Percentiles rank a stretch among this genome's conserved stretches.
Evolutionary conservation across 192 early-diverging fungal genomes (phyloP).

Genomic region (Gonapodya prolifera): DNA sequence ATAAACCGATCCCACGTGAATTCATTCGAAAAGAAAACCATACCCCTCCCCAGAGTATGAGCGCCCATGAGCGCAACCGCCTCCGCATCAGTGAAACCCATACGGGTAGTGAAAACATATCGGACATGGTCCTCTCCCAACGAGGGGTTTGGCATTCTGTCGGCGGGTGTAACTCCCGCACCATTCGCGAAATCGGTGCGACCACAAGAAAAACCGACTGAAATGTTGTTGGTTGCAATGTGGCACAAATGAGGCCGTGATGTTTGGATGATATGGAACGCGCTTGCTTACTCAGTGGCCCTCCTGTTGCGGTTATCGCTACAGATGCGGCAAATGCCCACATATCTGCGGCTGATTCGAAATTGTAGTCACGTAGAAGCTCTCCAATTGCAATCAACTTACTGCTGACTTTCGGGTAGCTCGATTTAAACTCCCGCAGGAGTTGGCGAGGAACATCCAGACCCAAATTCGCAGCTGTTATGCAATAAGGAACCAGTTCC

Average conservation of each 20-base stretch:
- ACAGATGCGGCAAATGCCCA: not conserved
- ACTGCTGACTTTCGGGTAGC: too few relatives aligned
- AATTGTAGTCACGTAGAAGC: too few relatives aligned
- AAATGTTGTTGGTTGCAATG: too few relatives aligned
- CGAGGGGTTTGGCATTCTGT: slow-evolving; percentile 52
- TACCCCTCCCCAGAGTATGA: slow-evolving; percentile 49
- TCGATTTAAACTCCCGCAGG: too few relatives aligned
- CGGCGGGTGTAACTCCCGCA: slow-evolving; percentile 46
- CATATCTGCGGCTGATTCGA: not conserved
- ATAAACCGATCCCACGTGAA: too few relatives aligned
- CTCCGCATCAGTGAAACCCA: slow-evolving; percentile 57
- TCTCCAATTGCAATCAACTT: too few relatives aligned
- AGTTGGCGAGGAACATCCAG: too few relatives aligned
- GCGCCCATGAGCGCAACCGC: slow-evolving; percentile 57
- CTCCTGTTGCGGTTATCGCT: not conserved
- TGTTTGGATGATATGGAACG: too few relatives aligned
- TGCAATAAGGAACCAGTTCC: not conserved
- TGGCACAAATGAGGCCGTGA: too few relatives aligned
- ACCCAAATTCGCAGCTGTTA: too few relatives aligned
- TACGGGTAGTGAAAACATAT: slow-evolving; percentile 7
- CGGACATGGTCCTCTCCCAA: slow-evolving; percentile 14
- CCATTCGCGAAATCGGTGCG: slow-evolving; percentile 5
- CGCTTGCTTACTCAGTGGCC: not conserved
- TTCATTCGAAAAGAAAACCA: too few relatives aligned
- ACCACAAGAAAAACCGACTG: slow-evolving; percentile 50